Evolutionary conservation across 1,139 yeast genomes (phyloP), one percentile per base, ranked within the genome.

Genomic region (Candida tetrigidarum): DNA sequence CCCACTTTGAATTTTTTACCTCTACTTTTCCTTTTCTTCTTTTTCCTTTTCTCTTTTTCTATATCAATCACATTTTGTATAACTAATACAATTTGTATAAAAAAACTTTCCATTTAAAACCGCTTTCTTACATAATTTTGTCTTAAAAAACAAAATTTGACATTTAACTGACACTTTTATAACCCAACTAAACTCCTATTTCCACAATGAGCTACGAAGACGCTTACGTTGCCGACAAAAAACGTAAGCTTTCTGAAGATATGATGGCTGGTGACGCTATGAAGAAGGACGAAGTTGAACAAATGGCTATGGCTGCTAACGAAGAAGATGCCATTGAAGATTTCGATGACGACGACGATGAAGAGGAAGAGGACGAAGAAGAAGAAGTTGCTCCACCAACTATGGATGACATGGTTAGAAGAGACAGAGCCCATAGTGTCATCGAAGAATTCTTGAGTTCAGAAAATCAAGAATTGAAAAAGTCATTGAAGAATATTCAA

Each of bases 161-260:
- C 36, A 10, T 30, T 18, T 16, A 8, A 20, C 8, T 11, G 3
- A 11, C 25, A 14, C 25, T 32, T 29, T 12, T 30, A 11, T 16
- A 12, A 29, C 20, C 39, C 2, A 23, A 18, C 3, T 15, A 28
- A 26, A 3, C 12, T 19, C 12, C 14, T 37, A 16, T 49, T 41
- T 50, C 49, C 53, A 48, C 46, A 42, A 50, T 50, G 53, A 49
- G 36, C 50, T 45, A 47, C 40, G 45, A 49, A 42, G 50, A 45
- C 20, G 50, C 49, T 42, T 47, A 44, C 51, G 34, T 43, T 41
- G 43, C 39, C 39, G 52, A 49, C 39, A 45, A 43, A 39, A 50
- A 45, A 32, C 46, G 54, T 23, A 49, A 49, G 36, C 46, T 51
- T 39, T 39, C 46, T 27, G 45, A 51, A 40, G 50, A 45, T 23